phyloP scores from a whole-genome alignment of 495 filamentous ascomycete species.

The Aspergillus homomorphus region DNA sequence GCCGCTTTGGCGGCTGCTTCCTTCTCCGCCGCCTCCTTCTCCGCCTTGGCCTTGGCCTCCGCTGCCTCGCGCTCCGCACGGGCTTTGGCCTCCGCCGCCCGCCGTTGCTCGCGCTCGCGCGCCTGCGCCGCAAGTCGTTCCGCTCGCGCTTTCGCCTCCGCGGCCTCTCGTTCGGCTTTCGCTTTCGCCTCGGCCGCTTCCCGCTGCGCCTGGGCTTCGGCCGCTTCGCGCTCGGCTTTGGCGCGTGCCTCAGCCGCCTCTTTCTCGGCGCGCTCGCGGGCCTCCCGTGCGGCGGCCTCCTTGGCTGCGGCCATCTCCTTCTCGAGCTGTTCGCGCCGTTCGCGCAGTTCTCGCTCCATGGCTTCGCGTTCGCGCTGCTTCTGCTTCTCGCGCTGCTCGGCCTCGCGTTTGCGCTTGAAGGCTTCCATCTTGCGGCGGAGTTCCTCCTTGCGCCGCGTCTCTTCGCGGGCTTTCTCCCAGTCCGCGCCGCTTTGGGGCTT shows the following conservation, averaged over 20 bases:
- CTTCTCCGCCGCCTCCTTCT: slow-evolving; percentile 44
- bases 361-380: slow-evolving; percentile 47
- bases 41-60: slow-evolving; percentile 37
- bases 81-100: slow-evolving; percentile 29
- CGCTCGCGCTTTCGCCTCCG: slow-evolving; percentile 29
- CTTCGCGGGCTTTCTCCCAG: slow-evolving; percentile 57
- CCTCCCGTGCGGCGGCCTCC: slow-evolving; percentile 45
- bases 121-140: slow-evolving; percentile 29
- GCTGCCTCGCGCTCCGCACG: slow-evolving; percentile 39
- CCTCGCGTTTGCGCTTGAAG: slow-evolving; percentile 53
- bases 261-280: slow-evolving; percentile 41
- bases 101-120: slow-evolving; percentile 33
- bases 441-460: slow-evolving; percentile 53
- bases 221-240: slow-evolving; percentile 27
- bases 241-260: slow-evolving; percentile 25
- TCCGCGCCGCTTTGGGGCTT: slow-evolving; percentile 19
- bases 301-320: slow-evolving; percentile 45
- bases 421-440: slow-evolving; percentile 61
- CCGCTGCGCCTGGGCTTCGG: slow-evolving; percentile 22
- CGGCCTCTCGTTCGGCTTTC: slow-evolving; percentile 30
- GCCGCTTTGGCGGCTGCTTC: slow-evolving; percentile 44
- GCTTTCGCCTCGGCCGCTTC: slow-evolving; percentile 28
- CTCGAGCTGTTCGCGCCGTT: slow-evolving; percentile 49
- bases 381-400: slow-evolving; percentile 43
- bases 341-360: slow-evolving; percentile 49